Base-by-base conservation (phyloP, 768 basidiomycete genomes). In the Dentipellis fragilis region DNA sequence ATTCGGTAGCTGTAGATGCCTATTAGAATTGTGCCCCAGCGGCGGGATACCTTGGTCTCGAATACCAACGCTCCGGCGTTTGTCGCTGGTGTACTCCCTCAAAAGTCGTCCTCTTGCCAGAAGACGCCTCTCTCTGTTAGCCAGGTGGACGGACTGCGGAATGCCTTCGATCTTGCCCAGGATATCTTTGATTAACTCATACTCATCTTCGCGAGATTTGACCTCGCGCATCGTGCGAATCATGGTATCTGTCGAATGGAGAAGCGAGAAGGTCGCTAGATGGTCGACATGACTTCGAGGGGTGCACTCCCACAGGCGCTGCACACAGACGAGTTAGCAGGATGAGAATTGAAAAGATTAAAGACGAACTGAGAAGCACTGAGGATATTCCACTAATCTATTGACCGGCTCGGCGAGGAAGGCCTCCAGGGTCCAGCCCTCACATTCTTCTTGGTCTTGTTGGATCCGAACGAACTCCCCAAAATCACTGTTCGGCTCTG, bases 201-300 rank as follows among this genome's bases (percentile, higher is more conserved):
- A 90, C 58, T 92, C 89, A 52, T 93, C 89, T 67, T 94, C 92
- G 17, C 89, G 80, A 10, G 78, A 69, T 64, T 93, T 93, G 59
- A 94, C 90, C 63, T 92, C 91, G 40, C 84, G 83, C 70, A 96
- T 79, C 2, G 86, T 84, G 23, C 81, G 79, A 57, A 94, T 83
- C 45, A 85, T 78, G 59, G 84, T 70, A 57, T 88, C 82, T 16
- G 83, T 85, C 2, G 84, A 79, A 57, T 84, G 79, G 21, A 84
- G 71, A 57, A 82, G 75, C 14, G 79, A 83, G 51, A 87, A 73
- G 0, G 85, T 83, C 1, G 84, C 71, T 37, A 90, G 65, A 64
- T 89, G 84, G 62, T 90, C 88, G 10, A 78, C 73, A 65, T 93
- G 89, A 2, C 67, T 68, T 54, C 79, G 78, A 0, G 89, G 83